Conservation (phyloP, 148 eudicot species). For the Limonium bicolor region DNA sequence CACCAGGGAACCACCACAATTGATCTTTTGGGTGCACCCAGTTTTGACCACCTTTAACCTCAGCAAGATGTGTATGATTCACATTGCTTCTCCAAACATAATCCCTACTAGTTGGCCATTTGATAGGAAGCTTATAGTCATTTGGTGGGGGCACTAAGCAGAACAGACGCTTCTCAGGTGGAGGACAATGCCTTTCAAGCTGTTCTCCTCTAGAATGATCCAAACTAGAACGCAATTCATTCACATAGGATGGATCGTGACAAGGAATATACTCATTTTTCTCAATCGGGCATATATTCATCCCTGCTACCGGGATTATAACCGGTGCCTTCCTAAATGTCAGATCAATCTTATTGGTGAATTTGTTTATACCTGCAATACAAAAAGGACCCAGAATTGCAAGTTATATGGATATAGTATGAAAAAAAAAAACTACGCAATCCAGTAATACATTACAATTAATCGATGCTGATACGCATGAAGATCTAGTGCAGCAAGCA, state of each 20-base stretch:
- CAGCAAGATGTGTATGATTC: constrained; percentile 86
- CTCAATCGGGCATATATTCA: constrained; percentile 70
- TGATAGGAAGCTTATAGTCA: constrained; percentile 85
- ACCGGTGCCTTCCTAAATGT: constrained; percentile 45
- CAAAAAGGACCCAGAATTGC: not conserved
- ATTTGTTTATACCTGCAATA: constrained; percentile 35
- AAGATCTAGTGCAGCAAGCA: too few relatives aligned
- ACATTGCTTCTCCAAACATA: constrained; percentile 91
- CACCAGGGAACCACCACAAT: constrained; percentile 98
- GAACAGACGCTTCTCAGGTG: constrained; percentile 63
- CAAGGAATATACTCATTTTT: constrained; percentile 86
- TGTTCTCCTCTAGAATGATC: constrained; percentile 73
- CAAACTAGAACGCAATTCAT: constrained; percentile 48
- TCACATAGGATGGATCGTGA: constrained; percentile 65
- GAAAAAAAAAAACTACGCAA: not conserved
- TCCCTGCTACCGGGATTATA: constrained; percentile 56
- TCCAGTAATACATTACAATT: too few relatives aligned
- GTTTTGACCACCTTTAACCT: constrained; percentile 96
- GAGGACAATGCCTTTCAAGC: constrained; percentile 87
- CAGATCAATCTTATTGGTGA: constrained; percentile 48
- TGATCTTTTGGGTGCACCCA: constrained; percentile 85
- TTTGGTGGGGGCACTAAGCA: constrained; percentile 87
- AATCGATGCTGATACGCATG: too few relatives aligned
- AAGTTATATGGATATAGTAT: constrained; percentile 2
- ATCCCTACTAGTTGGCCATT: constrained; percentile 93